Evolutionary conservation across 257 asterid species (phyloP).

Genomic region (Sherardia arvensis): DNA sequence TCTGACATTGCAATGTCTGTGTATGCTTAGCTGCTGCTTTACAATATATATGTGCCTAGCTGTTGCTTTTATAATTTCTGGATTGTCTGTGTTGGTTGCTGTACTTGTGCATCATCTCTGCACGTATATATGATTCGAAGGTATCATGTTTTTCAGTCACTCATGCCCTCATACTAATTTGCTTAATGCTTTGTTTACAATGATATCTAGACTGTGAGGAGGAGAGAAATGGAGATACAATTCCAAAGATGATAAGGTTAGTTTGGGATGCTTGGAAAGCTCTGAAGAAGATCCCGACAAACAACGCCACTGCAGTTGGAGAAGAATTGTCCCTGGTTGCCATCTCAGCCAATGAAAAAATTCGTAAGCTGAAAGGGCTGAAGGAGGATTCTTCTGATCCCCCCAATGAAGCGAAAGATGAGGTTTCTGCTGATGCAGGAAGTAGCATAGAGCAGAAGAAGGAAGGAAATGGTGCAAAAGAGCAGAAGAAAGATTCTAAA

Average conservation of each 20-base stretch:
- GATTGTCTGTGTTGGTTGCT: neutral
- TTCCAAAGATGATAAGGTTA: neutral
- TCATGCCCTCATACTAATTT: neutral
- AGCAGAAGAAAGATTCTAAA: neutral
- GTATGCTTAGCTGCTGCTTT: no score
- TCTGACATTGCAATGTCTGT: neutral
- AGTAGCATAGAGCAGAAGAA: neutral
- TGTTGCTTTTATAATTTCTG: neutral
- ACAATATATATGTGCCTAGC: no score
- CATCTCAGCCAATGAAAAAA: neutral
- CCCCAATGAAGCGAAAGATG: neutral
- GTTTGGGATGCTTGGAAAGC: neutral
- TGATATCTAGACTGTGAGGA: neutral
- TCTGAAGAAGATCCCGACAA: neutral
- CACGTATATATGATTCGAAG: neutral
- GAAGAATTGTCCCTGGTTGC: neutral
- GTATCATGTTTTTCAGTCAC: neutral
- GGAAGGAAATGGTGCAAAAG: neutral
- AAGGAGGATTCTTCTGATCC: neutral
- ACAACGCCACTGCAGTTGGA: neutral
- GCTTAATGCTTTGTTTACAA: neutral
- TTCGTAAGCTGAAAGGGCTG: neutral
- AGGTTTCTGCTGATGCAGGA: neutral
- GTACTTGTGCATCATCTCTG: neutral
- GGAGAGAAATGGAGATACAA: neutral